Percentiles rank a stretch among this genome's conserved stretches.
Conservation (phyloP, 2,329 filamentous ascomycete genomes). For the Volutella citrinella region DNA sequence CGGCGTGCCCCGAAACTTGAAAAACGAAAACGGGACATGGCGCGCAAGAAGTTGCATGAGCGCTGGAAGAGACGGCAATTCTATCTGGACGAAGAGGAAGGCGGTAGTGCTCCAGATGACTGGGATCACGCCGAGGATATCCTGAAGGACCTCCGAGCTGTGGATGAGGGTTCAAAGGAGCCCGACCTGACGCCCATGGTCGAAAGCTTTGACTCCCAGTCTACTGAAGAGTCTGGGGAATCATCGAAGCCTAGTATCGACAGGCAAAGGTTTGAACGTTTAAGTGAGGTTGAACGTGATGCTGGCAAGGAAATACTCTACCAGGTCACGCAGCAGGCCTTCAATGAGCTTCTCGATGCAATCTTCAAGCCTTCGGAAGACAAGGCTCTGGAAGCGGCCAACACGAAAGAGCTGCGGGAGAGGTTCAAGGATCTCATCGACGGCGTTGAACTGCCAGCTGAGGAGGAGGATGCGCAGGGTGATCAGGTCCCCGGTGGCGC, state of each 20-base stretch:
- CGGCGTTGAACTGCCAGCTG: constrained; percentile 32
- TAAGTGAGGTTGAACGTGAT: constrained; percentile 77
- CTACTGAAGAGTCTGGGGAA: constrained; percentile 66
- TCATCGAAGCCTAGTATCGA: constrained; percentile 69
- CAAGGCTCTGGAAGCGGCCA: constrained; percentile 63
- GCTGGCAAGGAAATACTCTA: constrained; percentile 87
- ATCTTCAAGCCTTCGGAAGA: constrained; percentile 83
- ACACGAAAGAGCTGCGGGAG: constrained; percentile 60
- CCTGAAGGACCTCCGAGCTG: constrained; percentile 33
- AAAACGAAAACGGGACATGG: constrained; percentile 40
- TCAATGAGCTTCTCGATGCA: constrained; percentile 86
- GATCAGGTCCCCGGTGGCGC: constrained; percentile 9
- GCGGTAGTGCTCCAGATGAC: constrained; percentile 59
- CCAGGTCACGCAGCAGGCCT: constrained; percentile 82
- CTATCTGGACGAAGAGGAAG: constrained; percentile 84
- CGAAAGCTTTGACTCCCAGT: constrained; percentile 46
- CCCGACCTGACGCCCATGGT: constrained; percentile 38
- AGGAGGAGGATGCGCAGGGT: constrained; percentile 28
- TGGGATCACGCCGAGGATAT: constrained; percentile 63
- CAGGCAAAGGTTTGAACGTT: constrained; percentile 72
- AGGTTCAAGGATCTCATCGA: constrained; percentile 50
- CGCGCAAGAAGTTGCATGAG: constrained; percentile 58
- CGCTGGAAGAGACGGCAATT: constrained; percentile 76
- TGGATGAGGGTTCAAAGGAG: constrained; percentile 43
- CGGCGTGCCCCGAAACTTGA: constrained; percentile 36